These are phyloP conservation scores for Neurospora intermedia DNA, from an alignment of 495 filamentous ascomycete genomes.

Conservation along the genomic window DNA sequence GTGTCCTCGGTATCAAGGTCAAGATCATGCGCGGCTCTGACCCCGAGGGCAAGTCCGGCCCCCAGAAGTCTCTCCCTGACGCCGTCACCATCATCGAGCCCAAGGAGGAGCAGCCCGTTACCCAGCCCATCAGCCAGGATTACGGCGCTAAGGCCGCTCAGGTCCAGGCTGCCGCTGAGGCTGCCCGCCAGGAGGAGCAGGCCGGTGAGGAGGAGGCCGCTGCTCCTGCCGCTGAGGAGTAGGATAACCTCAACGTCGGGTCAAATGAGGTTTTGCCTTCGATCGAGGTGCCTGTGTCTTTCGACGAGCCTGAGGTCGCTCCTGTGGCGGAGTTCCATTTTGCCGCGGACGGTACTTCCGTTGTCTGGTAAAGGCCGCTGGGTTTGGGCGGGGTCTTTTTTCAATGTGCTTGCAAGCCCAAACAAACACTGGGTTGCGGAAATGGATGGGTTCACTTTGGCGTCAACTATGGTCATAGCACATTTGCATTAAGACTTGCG, in stretches of 20 bases:
- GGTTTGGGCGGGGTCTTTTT: conserved; percentile 5
- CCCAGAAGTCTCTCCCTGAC: conserved; percentile 92
- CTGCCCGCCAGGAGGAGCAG: conserved; percentile 58
- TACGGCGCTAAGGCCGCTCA: conserved; percentile 94
- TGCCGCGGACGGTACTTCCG: not conserved
- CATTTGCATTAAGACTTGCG: conserved; percentile 25
- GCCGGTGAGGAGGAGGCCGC: conserved; percentile 40
- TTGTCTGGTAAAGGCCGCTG: conserved; percentile 7
- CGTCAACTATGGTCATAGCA: conserved; percentile 25
- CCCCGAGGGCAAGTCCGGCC: conserved; percentile 97
- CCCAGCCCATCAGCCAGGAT: conserved; percentile 91
- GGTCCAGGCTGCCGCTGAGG: conserved; percentile 56
- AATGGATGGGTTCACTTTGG: conserved; percentile 22
- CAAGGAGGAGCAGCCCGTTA: conserved; percentile 92
- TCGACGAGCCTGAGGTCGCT: not conserved
- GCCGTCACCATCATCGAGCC: conserved; percentile 99
- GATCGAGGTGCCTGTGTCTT: not conserved
- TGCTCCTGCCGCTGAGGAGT: conserved; percentile 37
- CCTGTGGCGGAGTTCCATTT: not conserved
- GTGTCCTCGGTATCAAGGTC: conserved; percentile 99
- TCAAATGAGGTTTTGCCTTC: conserved; percentile 3
- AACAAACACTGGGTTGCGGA: conserved; percentile 12
- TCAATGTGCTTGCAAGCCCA: conserved; percentile 14
- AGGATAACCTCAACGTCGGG: conserved; percentile 17
- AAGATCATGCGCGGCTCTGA: conserved; percentile 99